Base-by-base conservation (phyloP, 345 rosid species). In the Linum tenue region DNA sequence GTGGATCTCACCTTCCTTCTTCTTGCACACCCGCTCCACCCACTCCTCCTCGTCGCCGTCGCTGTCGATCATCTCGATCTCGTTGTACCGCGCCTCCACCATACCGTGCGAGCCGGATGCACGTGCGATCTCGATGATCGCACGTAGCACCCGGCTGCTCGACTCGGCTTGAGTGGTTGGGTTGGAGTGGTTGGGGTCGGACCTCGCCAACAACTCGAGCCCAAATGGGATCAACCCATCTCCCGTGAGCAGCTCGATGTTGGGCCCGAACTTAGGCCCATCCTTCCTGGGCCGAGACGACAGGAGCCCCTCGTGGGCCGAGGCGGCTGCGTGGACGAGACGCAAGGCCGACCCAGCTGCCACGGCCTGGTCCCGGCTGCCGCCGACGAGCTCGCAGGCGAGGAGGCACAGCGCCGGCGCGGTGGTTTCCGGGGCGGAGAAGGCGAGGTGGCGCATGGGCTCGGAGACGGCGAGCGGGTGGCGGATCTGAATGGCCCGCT, bases 361-460 rank as follows among this genome's bases (percentile, higher is more conserved):
- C 67, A 83, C 7, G 63, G 94, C 86, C 31, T 63, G 78, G 56
- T 78, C 78, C 1, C 78, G 75, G 69, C 59, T 41, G 64, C 87
- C 89, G 3, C 89, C 87, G 12, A 82, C 81, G 8, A 82, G 76
- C 76, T 84, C 89, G 43, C 89, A 86, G 3, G 87, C 74, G 1
- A 84, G 89, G 10, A 82, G 42, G 56, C 92, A 86, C 64, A 84
- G 60, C 6, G 87, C 84, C 0, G 85, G 84, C 0, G 82, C 85
- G 0, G 69, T 38, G 76, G 64, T 77, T 10, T 12, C 56, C 0
- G 82, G 86, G 37, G 82, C 75, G 50, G 80, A 41, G 48, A 80
- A 72, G 56, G 79, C 69, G n/a, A 86, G 61, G 59, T 71, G 74
- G 56, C 63, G 81, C 81, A 82, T 71, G 15, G 85, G 87, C 70